These are phyloP conservation scores for Boletus pseudopeckii DNA, from an alignment of 768 basidiomycete genomes.

Conservation along the genomic window DNA sequence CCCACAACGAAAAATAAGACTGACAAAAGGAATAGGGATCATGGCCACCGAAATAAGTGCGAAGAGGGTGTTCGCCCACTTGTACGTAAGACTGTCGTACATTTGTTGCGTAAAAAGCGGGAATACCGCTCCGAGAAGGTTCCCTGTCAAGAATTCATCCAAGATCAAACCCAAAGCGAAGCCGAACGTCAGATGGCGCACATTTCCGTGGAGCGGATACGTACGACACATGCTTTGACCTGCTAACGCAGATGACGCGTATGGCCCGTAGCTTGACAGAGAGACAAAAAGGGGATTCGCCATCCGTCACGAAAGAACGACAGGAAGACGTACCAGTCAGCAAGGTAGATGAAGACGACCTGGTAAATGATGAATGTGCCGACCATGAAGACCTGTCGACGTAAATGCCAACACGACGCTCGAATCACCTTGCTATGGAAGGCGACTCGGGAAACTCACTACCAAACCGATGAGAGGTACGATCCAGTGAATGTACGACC, in stretches of 20 bases:
- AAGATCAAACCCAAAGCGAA: slow-evolving; percentile 15
- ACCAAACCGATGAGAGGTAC: slow-evolving; percentile 32
- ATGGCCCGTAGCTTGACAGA: slow-evolving; percentile 46
- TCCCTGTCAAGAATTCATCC: slow-evolving; percentile 34
- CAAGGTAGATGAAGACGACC: slow-evolving; percentile 58
- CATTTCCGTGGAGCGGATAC: slow-evolving; percentile 17
- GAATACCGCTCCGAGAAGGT: slow-evolving; percentile 49
- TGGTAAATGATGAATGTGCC: slow-evolving; percentile 54
- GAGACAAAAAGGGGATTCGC: not conserved
- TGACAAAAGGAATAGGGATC: slow-evolving; percentile 59
- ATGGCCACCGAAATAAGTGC: slow-evolving; percentile 49
- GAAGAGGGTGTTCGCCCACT: slow-evolving; percentile 60
- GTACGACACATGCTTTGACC: slow-evolving; percentile 60
- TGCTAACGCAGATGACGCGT: slow-evolving; percentile 66
- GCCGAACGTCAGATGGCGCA: slow-evolving; percentile 9
- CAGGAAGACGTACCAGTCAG: slow-evolving; percentile 49
- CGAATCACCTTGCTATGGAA: not conserved
- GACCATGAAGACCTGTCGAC: slow-evolving; percentile 45
- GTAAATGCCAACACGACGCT: slow-evolving; percentile 1
- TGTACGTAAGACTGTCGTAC: slow-evolving; percentile 52
- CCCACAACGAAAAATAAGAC: slow-evolving; percentile 11
- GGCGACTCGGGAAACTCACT: slow-evolving; percentile 5
- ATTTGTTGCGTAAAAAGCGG: slow-evolving; percentile 62
- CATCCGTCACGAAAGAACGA: not conserved
- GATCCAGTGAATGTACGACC: slow-evolving; percentile 56